phyloP scores from a whole-genome alignment of 2,329 filamentous ascomycete genomes.

The Pseudogymnoascus sp. region DNA sequence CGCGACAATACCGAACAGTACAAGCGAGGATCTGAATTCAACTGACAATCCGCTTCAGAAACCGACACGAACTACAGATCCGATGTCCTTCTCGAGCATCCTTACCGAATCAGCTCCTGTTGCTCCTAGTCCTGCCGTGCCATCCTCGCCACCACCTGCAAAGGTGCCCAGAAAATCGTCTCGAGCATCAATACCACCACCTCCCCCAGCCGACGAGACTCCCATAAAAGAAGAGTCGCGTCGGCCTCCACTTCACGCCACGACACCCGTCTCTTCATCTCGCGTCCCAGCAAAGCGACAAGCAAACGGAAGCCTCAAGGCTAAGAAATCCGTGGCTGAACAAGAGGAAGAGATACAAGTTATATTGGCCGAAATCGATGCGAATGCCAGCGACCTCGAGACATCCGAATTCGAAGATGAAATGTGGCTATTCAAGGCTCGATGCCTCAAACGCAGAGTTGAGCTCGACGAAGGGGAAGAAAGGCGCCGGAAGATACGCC shows the following conservation, averaged over 20 bases:
- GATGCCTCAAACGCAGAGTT: constrained; percentile 58
- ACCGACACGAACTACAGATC: constrained; percentile 67
- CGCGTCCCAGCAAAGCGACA: constrained; percentile 36
- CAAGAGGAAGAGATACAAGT: constrained; percentile 65
- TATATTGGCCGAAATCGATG: constrained; percentile 53
- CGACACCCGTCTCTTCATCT: constrained; percentile 35
- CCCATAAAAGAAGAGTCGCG: constrained; percentile 14
- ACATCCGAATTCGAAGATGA: constrained; percentile 43
- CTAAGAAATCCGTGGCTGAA: constrained; percentile 52
- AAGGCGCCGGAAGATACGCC: constrained; percentile 55
- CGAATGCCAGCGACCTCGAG: constrained; percentile 51
- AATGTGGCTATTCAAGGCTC: constrained; percentile 42
- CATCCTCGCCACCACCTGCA: constrained; percentile 35
- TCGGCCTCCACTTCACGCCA: constrained; percentile 24
- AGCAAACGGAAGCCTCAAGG: constrained; percentile 46
- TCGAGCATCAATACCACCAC: constrained; percentile 19
- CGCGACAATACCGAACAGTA: not conserved
- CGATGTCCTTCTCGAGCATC: constrained; percentile 95
- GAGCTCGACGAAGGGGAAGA: constrained; percentile 58
- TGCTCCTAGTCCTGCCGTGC: constrained; percentile 33
- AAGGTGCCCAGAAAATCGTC: constrained; percentile 23
- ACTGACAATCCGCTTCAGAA: constrained; percentile 41
- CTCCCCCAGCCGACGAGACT: constrained; percentile 19
- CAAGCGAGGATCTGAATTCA: not conserved
- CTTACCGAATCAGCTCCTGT: constrained; percentile 70